phyloP scores from a whole-genome alignment of 352 stramenopile genomes.

The Pythium scleroteichum region DNA sequence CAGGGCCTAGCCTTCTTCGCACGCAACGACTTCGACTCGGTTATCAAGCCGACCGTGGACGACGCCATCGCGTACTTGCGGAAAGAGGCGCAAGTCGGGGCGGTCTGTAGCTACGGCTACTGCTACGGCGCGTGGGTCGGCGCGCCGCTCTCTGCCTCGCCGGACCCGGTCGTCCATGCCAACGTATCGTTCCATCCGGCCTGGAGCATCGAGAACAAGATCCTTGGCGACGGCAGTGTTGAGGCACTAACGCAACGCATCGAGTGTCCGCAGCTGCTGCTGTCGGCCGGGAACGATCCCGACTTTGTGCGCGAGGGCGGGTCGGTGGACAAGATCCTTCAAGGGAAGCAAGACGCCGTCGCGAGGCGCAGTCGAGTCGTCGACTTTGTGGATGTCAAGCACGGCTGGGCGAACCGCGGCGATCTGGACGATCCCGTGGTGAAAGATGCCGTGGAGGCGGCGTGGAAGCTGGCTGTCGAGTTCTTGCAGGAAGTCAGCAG shows the following conservation, averaged over 20 bases:
- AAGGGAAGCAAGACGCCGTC: no score
- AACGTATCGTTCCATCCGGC: slow-evolving; percentile 23
- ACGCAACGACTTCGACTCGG: background rate
- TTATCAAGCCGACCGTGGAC: background rate
- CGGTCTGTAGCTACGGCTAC: slow-evolving; percentile 18
- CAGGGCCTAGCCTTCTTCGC: background rate
- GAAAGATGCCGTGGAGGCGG: slow-evolving; percentile 36
- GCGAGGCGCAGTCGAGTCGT: background rate
- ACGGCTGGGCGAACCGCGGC: slow-evolving; percentile 56
- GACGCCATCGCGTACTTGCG: background rate
- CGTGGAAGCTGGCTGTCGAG: slow-evolving; percentile 21
- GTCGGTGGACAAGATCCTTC: no score
- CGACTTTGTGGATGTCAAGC: slow-evolving; percentile 44
- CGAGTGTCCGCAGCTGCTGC: slow-evolving; percentile 36
- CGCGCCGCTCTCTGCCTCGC: slow-evolving; percentile 8
- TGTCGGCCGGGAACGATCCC: slow-evolving; percentile 33
- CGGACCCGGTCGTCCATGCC: slow-evolving; percentile 11
- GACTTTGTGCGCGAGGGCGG: slow-evolving; percentile 35
- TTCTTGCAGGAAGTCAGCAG: background rate
- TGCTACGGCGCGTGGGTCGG: slow-evolving; percentile 12
- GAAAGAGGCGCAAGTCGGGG: slow-evolving; percentile 11
- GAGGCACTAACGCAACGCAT: slow-evolving; percentile 39
- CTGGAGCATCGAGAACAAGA: slow-evolving; percentile 32
- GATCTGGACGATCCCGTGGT: slow-evolving; percentile 36
- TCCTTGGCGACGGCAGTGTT: slow-evolving; percentile 30